Evolutionary conservation across 2,329 filamentous ascomycete genomes (phyloP).

Genomic region (Monilinia aucupariae): DNA sequence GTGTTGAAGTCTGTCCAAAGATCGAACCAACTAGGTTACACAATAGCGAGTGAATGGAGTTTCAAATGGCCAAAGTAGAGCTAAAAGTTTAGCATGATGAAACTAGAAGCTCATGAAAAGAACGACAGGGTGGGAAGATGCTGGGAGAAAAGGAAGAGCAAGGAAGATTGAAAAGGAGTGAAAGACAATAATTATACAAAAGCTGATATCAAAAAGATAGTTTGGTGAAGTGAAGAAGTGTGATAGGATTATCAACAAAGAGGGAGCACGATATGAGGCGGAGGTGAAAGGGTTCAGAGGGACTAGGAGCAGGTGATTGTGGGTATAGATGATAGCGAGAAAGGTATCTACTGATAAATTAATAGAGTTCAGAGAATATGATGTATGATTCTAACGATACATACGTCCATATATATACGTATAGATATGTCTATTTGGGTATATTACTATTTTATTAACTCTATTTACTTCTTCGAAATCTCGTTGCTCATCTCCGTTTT

Average conservation of each 20-base stretch:
- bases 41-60: not conserved
- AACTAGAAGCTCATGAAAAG: not conserved
- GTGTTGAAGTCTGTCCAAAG: too few species aligned
- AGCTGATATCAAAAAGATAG: not conserved
- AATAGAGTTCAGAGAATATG: not conserved
- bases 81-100: too few species aligned
- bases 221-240: not conserved
- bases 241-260: not conserved
- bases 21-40: too few species aligned
- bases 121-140: not conserved
- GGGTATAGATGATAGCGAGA: too few species aligned
- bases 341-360: too few species aligned
- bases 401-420: not conserved
- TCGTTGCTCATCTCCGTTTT: conserved; percentile 54
- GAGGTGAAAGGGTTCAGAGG: too few species aligned
- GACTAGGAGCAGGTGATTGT: too few species aligned
- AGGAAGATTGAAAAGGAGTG: not conserved
- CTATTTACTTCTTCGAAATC: conserved; percentile 40
- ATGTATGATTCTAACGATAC: not conserved
- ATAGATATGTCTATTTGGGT: not conserved
- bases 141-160: not conserved
- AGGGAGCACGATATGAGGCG: not conserved
- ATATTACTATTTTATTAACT: conserved; percentile 10
- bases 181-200: not conserved
- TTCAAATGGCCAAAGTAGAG: not conserved